Percentiles rank a stretch among this genome's conserved stretches.
Conservation (phyloP, 2,329 filamentous ascomycete genomes). For the Alternaria metachromatica region DNA sequence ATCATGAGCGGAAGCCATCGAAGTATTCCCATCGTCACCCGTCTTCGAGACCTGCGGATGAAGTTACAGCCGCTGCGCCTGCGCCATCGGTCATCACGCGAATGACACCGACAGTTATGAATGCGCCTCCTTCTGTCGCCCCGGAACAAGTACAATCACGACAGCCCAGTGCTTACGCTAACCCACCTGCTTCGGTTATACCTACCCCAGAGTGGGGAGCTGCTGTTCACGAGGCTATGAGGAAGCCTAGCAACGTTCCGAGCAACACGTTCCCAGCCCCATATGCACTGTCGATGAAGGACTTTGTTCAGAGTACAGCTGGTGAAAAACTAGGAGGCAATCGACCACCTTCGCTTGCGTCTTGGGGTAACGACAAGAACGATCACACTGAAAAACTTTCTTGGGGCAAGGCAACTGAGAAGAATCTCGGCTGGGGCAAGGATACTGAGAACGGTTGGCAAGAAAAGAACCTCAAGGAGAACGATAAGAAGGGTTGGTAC, state of each 20-base stretch:
- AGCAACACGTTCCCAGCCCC: slow-evolving; percentile 10
- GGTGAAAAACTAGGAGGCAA: not conserved
- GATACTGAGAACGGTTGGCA: not conserved
- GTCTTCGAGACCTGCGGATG: not conserved
- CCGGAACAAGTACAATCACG: not conserved
- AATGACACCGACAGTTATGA: slow-evolving; percentile 6
- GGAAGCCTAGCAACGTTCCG: slow-evolving; percentile 2
- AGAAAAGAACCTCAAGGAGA: not conserved
- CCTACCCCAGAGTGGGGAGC: slow-evolving; percentile 14
- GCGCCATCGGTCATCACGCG: slow-evolving; percentile 1
- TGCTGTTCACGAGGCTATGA: not conserved
- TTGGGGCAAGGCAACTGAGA: not conserved
- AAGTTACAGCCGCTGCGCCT: not conserved
- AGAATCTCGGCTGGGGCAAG: not conserved
- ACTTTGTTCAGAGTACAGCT: not conserved
- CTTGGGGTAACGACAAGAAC: slow-evolving; percentile 12
- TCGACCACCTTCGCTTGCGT: not conserved
- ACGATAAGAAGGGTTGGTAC: not conserved
- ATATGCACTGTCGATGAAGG: not conserved
- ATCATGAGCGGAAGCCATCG: slow-evolving; percentile 3
- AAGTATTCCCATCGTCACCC: not conserved
- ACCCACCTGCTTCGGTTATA: not conserved
- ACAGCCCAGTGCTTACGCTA: not conserved
- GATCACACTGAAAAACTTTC: not conserved
- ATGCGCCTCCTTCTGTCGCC: not conserved